Conservation (phyloP, 495 filamentous ascomycete species). For the Neurospora pannonica region DNA sequence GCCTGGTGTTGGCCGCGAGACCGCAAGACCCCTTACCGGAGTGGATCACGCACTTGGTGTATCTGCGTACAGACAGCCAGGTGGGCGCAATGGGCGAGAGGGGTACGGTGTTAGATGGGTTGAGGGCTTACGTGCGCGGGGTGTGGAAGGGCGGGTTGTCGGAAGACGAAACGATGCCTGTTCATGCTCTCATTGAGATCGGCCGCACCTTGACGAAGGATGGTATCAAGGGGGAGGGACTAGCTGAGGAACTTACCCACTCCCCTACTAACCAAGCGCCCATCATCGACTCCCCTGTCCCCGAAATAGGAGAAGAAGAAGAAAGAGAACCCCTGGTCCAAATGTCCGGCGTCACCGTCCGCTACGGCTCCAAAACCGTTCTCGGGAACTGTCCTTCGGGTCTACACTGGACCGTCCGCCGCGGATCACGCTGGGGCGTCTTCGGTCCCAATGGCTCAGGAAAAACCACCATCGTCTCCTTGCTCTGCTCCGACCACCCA, state of each 20-base stretch:
- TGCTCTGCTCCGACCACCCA: constrained; percentile 92
- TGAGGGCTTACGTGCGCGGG: constrained; percentile 34
- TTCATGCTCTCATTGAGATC: constrained; percentile 42
- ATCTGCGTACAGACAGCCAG: constrained; percentile 51
- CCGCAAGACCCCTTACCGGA: constrained; percentile 79
- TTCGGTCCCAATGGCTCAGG: constrained; percentile 86
- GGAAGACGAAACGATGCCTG: constrained; percentile 29
- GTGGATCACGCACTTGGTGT: constrained; percentile 78
- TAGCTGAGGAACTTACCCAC: constrained; percentile 12
- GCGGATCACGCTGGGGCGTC: constrained; percentile 80
- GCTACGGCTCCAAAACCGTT: constrained; percentile 66
- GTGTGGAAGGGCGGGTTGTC: constrained; percentile 23
- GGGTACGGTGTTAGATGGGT: constrained; percentile 37
- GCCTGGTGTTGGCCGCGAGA: constrained; percentile 66
- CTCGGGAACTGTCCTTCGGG: constrained; percentile 73
- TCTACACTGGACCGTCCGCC: constrained; percentile 72
- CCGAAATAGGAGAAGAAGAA: constrained; percentile 6
- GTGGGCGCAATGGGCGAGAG: constrained; percentile 50
- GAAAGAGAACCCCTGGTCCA: constrained; percentile 61
- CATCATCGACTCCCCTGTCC: background rate
- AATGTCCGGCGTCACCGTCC: constrained; percentile 72
- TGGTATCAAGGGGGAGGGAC: constrained; percentile 31
- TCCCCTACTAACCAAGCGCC: background rate
- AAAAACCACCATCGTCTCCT: constrained; percentile 85
- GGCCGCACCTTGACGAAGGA: constrained; percentile 35